These are phyloP conservation scores for Sonneratia alba DNA, from an alignment of 345 rosid species.

Conservation along the genomic window DNA sequence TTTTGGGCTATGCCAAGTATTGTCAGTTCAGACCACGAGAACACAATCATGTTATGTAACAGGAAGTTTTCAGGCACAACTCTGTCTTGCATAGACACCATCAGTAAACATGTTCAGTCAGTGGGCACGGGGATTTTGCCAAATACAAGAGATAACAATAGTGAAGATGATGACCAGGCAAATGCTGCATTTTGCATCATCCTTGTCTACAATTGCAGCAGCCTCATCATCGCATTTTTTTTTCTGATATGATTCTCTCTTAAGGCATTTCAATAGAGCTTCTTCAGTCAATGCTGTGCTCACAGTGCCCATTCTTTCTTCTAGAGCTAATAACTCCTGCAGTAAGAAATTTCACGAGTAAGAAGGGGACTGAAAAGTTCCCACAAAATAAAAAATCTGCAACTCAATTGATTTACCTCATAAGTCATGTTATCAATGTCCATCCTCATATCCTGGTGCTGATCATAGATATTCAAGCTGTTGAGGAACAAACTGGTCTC, in stretches of 20 bases:
- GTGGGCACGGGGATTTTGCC: background rate
- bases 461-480: conserved; percentile 69
- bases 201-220: conserved; percentile 22
- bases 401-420: conserved; percentile 47
- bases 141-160: too few relatives aligned
- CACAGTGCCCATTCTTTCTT: conserved; percentile 92
- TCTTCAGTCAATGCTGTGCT: conserved; percentile 92
- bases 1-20: too few relatives aligned
- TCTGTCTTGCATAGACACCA: background rate
- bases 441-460: conserved; percentile 88
- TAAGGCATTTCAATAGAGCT: conserved; percentile 56
- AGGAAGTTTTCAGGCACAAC: too few relatives aligned
- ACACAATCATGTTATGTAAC: too few relatives aligned
- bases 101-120: background rate
- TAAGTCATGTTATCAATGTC: conserved; percentile 96
- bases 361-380: background rate
- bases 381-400: background rate
- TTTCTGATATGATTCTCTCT: conserved; percentile 41
- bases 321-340: conserved; percentile 89
- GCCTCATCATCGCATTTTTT: conserved; percentile 1
- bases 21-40: too few relatives aligned
- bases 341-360: background rate
- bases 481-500: conserved; percentile 67
- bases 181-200: conserved; percentile 74
- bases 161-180: conserved; percentile 54